Conservation (phyloP, 108 stramenopile species). For the Conticribra weissflogii region DNA sequence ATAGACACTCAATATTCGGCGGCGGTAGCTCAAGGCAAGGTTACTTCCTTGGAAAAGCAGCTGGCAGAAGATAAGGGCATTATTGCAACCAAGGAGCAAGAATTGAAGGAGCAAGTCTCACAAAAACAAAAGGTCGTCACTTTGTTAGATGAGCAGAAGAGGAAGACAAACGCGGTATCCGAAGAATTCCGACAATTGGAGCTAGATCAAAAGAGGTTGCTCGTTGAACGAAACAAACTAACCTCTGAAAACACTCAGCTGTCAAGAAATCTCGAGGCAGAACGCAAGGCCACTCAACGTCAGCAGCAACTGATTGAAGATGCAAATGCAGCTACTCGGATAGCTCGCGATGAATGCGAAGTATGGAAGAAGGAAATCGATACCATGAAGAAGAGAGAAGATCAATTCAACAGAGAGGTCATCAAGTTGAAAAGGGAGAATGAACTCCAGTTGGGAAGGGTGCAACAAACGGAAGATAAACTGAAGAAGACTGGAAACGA, state of each 20-base stretch:
- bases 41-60: slow-evolving; percentile 26
- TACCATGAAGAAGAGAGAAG: slow-evolving; percentile 19
- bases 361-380: slow-evolving; percentile 38
- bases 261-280: slow-evolving; percentile 33
- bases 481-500: slow-evolving; percentile 53
- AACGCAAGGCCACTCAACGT: slow-evolving; percentile 17
- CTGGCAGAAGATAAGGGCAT: slow-evolving; percentile 29
- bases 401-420: slow-evolving; percentile 26
- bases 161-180: background rate
- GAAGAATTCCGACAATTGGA: slow-evolving; percentile 13
- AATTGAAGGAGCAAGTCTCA: slow-evolving; percentile 16
- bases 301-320: slow-evolving; percentile 34
- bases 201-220: slow-evolving; percentile 15
- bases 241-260: slow-evolving; percentile 34
- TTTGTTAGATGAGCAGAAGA: slow-evolving; percentile 37
- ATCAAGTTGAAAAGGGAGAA: slow-evolving; percentile 49
- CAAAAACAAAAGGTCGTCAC: slow-evolving; percentile 17
- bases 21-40: slow-evolving; percentile 26
- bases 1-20: slow-evolving; percentile 28
- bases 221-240: slow-evolving; percentile 24
- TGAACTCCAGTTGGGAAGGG: slow-evolving; percentile 37
- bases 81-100: slow-evolving; percentile 23
- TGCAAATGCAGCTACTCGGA: slow-evolving; percentile 30
- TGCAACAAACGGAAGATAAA: slow-evolving; percentile 54
- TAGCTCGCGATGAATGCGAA: slow-evolving; percentile 25